Conservation (phyloP, 2,329 filamentous ascomycete species). For the Exophiala bonariae region DNA sequence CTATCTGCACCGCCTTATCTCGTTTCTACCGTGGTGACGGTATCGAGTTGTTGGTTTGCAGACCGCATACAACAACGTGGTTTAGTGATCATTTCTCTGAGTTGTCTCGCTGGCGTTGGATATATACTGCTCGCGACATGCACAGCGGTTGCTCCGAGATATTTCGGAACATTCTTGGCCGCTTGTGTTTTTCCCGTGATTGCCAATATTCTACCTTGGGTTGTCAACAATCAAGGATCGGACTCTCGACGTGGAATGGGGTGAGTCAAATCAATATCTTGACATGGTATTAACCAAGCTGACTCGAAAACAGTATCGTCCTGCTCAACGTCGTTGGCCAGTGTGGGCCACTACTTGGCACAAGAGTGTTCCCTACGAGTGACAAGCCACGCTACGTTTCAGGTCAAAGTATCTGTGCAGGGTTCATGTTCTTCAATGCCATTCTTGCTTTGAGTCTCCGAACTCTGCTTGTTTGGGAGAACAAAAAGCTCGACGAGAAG, state of each 20-base stretch:
- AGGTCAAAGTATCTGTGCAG: constrained; percentile 64
- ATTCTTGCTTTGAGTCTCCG: constrained; percentile 21
- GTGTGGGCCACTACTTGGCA: constrained; percentile 70
- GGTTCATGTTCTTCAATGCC: constrained; percentile 53
- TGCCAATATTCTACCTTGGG: constrained; percentile 70
- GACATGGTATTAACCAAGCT: background rate
- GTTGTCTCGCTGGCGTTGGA: constrained; percentile 58
- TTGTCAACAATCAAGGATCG: constrained; percentile 45
- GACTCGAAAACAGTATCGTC: constrained; percentile 34
- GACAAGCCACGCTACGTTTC: constrained; percentile 62
- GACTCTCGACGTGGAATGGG: constrained; percentile 25
- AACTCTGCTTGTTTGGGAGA: constrained; percentile 27
- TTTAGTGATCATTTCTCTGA: constrained; percentile 57
- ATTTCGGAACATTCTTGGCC: constrained; percentile 55
- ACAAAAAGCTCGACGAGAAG: constrained; percentile 25
- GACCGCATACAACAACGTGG: constrained; percentile 66
- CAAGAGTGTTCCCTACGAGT: constrained; percentile 60
- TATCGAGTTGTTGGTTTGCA: constrained; percentile 63
- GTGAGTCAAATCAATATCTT: constrained; percentile 1
- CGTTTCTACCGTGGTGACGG: constrained; percentile 63
- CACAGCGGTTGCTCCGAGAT: constrained; percentile 50
- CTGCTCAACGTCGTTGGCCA: constrained; percentile 80
- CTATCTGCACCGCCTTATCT: constrained; percentile 72
- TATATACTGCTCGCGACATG: constrained; percentile 66
- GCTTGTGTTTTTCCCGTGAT: constrained; percentile 67